Evolutionary conservation across 2,329 filamentous ascomycete genomes (phyloP).

Genomic region (Cadophora malorum): DNA sequence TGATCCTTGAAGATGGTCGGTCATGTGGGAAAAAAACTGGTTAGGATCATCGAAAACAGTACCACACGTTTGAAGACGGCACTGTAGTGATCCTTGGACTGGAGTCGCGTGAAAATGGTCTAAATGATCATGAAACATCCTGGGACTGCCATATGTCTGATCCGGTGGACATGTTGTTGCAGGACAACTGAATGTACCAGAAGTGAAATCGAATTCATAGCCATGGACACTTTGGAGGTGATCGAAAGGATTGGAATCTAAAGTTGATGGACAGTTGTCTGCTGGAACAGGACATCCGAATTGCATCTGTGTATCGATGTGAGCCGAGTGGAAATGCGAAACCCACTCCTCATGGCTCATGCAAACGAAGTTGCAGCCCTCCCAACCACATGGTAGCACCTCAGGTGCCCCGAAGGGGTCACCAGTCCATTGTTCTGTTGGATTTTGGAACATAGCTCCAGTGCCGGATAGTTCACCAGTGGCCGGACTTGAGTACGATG

Average conservation of each 20-base stretch:
- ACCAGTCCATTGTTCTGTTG: conserved; percentile 21
- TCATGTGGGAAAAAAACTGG: conserved; percentile 39
- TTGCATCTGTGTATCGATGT: conserved; percentile 43
- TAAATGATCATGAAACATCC: conserved; percentile 43
- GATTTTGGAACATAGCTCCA: conserved; percentile 32
- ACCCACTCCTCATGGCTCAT: conserved; percentile 37
- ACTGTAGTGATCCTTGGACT: conserved; percentile 38
- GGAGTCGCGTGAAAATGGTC: conserved; percentile 42
- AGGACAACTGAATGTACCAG: conserved; percentile 39
- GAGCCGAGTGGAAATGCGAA: conserved; percentile 40
- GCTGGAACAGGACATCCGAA: conserved; percentile 41
- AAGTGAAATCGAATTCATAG: conserved; percentile 36
- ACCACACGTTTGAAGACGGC: conserved; percentile 39
- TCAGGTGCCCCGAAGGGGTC: conserved; percentile 20
- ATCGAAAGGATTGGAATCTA: conserved; percentile 39
- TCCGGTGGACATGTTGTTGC: conserved; percentile 37
- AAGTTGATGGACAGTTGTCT: conserved; percentile 35
- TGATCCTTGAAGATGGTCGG: conserved; percentile 36
- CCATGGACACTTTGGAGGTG: conserved; percentile 42
- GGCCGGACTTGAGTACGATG: conserved; percentile 17
- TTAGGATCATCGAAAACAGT: conserved; percentile 36
- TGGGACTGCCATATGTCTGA: conserved; percentile 36
- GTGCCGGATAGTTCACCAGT: conserved; percentile 30
- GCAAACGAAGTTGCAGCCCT: conserved; percentile 38
- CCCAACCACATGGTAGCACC: conserved; percentile 40